phyloP scores from a whole-genome alignment of 192 early-diverging fungal genomes.

The Backusella sp. region DNA sequence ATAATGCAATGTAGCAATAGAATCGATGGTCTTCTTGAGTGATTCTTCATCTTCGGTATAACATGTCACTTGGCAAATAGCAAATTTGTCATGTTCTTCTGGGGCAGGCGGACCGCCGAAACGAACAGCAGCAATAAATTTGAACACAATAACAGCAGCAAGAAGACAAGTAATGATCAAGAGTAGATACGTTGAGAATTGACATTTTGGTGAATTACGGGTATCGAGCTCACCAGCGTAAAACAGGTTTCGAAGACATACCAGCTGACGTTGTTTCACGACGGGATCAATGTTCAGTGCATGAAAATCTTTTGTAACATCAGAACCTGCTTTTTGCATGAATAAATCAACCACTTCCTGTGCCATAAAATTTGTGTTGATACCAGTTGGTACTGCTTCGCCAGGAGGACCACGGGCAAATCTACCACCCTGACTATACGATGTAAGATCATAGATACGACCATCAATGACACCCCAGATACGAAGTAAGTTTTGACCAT shows the following conservation, averaged over 20 bases:
- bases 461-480: conserved; percentile 58
- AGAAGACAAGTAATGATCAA: conserved; percentile 60
- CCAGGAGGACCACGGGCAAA: conserved; percentile 31
- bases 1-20: conserved; percentile 73
- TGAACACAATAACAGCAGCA: conserved; percentile 70
- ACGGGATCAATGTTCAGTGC: conserved; percentile 10
- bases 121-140: conserved; percentile 81
- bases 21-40: conserved; percentile 81
- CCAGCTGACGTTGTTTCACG: conserved; percentile 31
- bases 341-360: conserved; percentile 40
- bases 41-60: conserved; percentile 93
- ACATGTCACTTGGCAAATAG: conserved; percentile 94
- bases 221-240: conserved; percentile 69
- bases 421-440: conserved; percentile 50
- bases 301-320: conserved; percentile 47
- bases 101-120: conserved; percentile 66
- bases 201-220: conserved; percentile 55
- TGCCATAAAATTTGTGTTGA: conserved; percentile 45
- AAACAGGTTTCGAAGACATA: conserved; percentile 64
- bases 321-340: conserved; percentile 43
- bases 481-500: conserved; percentile 59
- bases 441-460: conserved; percentile 66
- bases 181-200: conserved; percentile 68
- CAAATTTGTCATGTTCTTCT: conserved; percentile 95
- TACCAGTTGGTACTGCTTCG: conserved; percentile 23